These are phyloP conservation scores for Cadophora luteo-olivacea DNA, from an alignment of 2,329 filamentous ascomycete genomes.

Conservation along the genomic window DNA sequence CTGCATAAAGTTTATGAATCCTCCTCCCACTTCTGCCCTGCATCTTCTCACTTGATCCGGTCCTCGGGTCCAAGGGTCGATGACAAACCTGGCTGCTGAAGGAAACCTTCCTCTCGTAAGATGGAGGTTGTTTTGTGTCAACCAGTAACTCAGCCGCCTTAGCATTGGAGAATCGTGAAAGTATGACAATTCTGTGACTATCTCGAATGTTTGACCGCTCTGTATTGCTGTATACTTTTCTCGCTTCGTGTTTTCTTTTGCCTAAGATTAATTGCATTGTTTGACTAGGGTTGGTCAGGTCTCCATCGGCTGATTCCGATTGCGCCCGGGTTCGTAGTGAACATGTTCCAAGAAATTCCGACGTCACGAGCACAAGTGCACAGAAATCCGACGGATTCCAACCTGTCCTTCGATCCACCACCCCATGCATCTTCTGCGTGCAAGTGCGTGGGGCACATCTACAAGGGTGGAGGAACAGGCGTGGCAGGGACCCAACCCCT, in stretches of 20 bases:
- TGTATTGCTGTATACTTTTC: neutral
- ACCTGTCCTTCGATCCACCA: conserved; percentile 4
- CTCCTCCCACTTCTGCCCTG: neutral
- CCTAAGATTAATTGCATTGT: neutral
- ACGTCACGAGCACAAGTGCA: conserved; percentile 27
- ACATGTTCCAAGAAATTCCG: conserved; percentile 29
- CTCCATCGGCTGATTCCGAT: conserved; percentile 25
- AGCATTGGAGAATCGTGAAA: neutral
- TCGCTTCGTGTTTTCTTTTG: conserved; percentile 9
- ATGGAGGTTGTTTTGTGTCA: conserved; percentile 4
- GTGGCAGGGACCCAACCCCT: conserved; percentile 23
- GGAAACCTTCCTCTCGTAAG: neutral
- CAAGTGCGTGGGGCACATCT: conserved; percentile 5
- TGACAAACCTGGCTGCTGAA: neutral
- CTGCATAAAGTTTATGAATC: conserved; percentile 7
- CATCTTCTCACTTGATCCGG: neutral
- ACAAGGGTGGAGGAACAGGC: conserved; percentile 1
- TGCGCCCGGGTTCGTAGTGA: conserved; percentile 27
- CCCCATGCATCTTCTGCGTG: conserved; percentile 10
- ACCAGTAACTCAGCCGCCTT: neutral
- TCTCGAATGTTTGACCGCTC: conserved; percentile 3
- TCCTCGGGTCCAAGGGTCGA: neutral
- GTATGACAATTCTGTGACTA: conserved; percentile 11
- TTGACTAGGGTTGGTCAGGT: neutral
- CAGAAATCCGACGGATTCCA: neutral